Conservation (phyloP, 1,284 basidiomycete species). For the Pascua sp. region DNA sequence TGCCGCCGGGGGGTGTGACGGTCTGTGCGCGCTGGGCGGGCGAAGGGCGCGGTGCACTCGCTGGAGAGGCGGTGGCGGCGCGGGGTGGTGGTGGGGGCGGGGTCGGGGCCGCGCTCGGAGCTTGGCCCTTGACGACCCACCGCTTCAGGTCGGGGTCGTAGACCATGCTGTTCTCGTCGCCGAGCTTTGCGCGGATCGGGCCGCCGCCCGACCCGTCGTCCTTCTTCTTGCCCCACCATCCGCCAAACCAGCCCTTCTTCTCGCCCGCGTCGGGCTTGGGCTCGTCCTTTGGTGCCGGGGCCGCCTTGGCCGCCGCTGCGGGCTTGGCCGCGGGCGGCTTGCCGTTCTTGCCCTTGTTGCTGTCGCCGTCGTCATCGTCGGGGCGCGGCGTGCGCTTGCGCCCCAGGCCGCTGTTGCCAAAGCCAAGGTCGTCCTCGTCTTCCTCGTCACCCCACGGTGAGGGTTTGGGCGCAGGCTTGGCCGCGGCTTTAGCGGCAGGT, state of each 20-base stretch:
- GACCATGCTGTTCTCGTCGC: constrained; percentile 86
- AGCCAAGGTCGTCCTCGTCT: constrained; percentile 82
- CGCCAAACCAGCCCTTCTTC: constrained; percentile 54
- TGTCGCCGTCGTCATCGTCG: constrained; percentile 28
- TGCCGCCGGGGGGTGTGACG: constrained; percentile 17
- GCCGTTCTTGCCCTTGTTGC: constrained; percentile 28
- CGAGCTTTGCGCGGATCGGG: constrained; percentile 81
- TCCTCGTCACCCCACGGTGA: constrained; percentile 51
- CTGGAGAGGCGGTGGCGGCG: constrained; percentile 76
- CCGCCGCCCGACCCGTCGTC: constrained; percentile 53
- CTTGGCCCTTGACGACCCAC: constrained; percentile 93
- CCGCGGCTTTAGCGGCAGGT: neutral
- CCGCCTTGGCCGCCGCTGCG: constrained; percentile 18
- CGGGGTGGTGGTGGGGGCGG: constrained; percentile 60
- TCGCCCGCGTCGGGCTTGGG: constrained; percentile 1
- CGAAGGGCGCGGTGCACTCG: constrained; percentile 54
- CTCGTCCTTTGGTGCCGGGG: neutral
- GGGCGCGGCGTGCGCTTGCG: constrained; percentile 25
- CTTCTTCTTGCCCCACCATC: constrained; percentile 65
- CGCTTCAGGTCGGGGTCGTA: constrained; percentile 91
- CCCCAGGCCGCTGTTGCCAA: constrained; percentile 67
- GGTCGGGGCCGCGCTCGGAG: constrained; percentile 56
- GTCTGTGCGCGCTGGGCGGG: constrained; percentile 47
- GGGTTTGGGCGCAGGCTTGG: constrained; percentile 1
- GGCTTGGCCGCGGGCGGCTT: constrained; percentile 28